Evolutionary conservation across 2,329 filamentous ascomycete genomes (phyloP).

Genomic region (Cladobotryum protrusum): DNA sequence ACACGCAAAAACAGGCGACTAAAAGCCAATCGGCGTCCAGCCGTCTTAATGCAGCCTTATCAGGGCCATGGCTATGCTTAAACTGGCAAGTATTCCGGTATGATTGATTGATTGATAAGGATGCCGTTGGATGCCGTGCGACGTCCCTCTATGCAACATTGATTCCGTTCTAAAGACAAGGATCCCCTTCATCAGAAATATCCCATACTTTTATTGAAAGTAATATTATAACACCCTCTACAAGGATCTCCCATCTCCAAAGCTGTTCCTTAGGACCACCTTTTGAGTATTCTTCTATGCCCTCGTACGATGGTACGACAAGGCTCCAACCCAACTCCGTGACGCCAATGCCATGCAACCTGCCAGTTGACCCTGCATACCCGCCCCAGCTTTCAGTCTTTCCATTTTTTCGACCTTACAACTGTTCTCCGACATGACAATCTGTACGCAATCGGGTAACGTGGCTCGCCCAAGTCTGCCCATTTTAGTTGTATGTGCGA

Average conservation of each 20-base stretch:
- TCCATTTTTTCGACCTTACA: constrained; percentile 13
- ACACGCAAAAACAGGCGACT: no score
- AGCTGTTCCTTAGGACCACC: constrained; percentile 5
- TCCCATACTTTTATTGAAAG: constrained; percentile 7
- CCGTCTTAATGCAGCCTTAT: no score
- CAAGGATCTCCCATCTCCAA: constrained; percentile 8
- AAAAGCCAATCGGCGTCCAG: no score
- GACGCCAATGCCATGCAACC: constrained; percentile 37
- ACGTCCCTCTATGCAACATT: no score
- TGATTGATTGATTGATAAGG: no score
- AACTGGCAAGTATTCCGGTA: no score
- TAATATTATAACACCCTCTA: constrained; percentile 11
- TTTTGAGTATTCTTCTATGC: constrained; percentile 1
- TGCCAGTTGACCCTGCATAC: constrained; percentile 27
- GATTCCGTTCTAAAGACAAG: no score
- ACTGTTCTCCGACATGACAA: constrained; percentile 1
- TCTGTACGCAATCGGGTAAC: constrained; percentile 14
- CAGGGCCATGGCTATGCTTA: no score
- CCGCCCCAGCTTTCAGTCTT: constrained; percentile 18
- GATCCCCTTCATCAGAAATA: neutral
- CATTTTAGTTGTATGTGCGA: constrained; percentile 68
- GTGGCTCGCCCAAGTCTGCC: constrained; percentile 20
- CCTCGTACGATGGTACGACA: constrained; percentile 10
- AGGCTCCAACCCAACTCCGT: constrained; percentile 32
- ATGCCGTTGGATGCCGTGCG: no score